Evolutionary conservation across 768 basidiomycete species (phyloP).

Genomic region (Favolaschia claudopus): DNA sequence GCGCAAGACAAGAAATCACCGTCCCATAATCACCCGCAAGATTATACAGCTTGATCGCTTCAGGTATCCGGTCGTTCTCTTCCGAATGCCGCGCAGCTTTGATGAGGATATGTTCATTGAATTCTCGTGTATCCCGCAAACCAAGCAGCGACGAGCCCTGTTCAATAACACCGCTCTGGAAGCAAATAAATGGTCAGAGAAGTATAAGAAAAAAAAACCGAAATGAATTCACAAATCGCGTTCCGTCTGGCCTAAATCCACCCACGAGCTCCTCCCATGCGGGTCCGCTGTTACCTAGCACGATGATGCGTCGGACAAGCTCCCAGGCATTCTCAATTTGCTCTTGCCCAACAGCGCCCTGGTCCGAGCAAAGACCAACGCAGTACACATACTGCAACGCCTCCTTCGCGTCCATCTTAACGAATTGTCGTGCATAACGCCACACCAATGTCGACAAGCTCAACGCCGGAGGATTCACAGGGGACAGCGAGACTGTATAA

Average conservation of each 20-base stretch:
- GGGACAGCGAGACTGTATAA: slow-evolving; percentile 68
- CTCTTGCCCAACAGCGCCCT: slow-evolving; percentile 77
- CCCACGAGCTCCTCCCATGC: slow-evolving; percentile 95
- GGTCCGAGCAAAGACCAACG: slow-evolving; percentile 79
- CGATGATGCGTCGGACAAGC: slow-evolving; percentile 78
- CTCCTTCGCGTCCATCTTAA: slow-evolving; percentile 91
- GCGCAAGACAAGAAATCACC: slow-evolving; percentile 87
- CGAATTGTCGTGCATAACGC: slow-evolving; percentile 93
- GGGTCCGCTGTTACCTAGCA: slow-evolving; percentile 77
- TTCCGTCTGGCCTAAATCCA: slow-evolving; percentile 89
- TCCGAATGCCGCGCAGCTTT: slow-evolving; percentile 84
- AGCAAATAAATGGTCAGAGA: neutral
- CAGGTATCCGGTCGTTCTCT: slow-evolving; percentile 83
- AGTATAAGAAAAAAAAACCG: neutral
- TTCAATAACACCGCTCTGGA: slow-evolving; percentile 90
- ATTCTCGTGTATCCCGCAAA: slow-evolving; percentile 68
- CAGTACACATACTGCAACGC: slow-evolving; percentile 96
- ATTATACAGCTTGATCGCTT: slow-evolving; percentile 96
- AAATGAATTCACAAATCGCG: slow-evolving; percentile 74
- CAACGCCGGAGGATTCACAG: slow-evolving; percentile 73
- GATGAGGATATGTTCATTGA: slow-evolving; percentile 83
- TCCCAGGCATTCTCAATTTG: slow-evolving; percentile 87
- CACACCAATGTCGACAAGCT: slow-evolving; percentile 87
- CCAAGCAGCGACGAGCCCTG: slow-evolving; percentile 81
- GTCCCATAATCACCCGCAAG: slow-evolving; percentile 90